A percentile compares a stretch with the other conserved stretches of the same genome.
Evolutionary conservation across 352 stramenopile species (phyloP).

Genomic region (Phytophthora litchii): DNA sequence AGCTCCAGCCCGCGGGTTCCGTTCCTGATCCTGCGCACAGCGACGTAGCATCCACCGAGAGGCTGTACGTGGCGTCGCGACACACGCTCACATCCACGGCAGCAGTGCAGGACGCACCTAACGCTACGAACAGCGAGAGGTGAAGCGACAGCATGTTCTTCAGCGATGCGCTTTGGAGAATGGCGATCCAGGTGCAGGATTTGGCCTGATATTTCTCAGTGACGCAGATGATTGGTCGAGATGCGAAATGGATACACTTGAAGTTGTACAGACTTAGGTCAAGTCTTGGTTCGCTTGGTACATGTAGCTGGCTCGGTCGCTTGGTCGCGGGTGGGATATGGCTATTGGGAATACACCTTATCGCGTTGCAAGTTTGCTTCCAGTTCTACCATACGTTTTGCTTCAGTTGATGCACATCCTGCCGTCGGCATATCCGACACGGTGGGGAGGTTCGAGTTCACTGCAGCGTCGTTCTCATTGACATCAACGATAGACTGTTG

Average conservation of each 20-base stretch:
- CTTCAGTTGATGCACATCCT: background rate
- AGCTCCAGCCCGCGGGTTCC: constrained; percentile 33
- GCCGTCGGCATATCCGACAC: background rate
- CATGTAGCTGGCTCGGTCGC: no score
- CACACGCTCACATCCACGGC: constrained; percentile 48
- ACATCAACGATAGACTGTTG: constrained; percentile 1
- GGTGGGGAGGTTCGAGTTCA: background rate
- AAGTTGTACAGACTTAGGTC: no score
- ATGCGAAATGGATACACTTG: constrained; percentile 13
- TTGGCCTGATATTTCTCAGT: constrained; percentile 30
- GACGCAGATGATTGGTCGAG: constrained; percentile 18
- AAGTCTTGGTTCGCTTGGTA: no score
- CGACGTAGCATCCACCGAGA: constrained; percentile 23
- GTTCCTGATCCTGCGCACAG: constrained; percentile 41
- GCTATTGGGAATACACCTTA: no score
- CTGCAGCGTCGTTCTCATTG: constrained; percentile 6
- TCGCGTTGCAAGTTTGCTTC: no score
- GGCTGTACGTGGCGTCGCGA: constrained; percentile 46
- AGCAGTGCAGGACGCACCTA: constrained; percentile 1
- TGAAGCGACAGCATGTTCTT: constrained; percentile 21
- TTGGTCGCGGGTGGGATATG: no score
- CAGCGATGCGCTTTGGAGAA: constrained; percentile 4
- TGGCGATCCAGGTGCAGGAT: constrained; percentile 17
- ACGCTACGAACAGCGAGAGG: constrained; percentile 18
- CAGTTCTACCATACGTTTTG: no score